Evolutionary conservation across 164 flowering plant species (phyloP), one percentile per base, ranked within the genome.

Genomic region (Kalanchoe fedtschenkoi): DNA sequence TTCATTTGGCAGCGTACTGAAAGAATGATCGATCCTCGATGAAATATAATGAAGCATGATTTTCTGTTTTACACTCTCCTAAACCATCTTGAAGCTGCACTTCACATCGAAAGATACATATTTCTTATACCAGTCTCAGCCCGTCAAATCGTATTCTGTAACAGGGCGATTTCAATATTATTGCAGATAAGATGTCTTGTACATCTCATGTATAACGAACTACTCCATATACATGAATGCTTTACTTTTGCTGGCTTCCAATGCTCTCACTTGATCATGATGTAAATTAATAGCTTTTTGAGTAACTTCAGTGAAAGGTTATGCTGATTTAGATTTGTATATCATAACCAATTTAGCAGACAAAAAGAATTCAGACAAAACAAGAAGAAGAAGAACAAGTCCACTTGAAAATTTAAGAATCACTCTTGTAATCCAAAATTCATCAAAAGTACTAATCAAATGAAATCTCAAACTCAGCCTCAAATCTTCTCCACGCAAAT

Each of bases 401-500:
- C n/a, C n/a, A n/a, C n/a, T n/a, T n/a, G n/a, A n/a, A n/a, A 19
- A 44, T n/a, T 44, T 19, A 44, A 44, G 24, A 19, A 44, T 44
- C 51, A 44, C 51, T 44, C 24, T 44, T 44, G 51, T 44, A 44
- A 44, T 44, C 47, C 47, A 41, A 41, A 42, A 42, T 14, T 19
- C 4, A 17, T 19, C 4, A 2, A 19, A 44, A 44, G 22, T 24
- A 44, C 5, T n/a, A 44, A 44, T 44, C 24, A 19, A 44, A 44
- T 44, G 51, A 44, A 44, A 0, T n/a, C 24, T 10, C n/a, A 44
- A 44, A 17, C 4, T 10, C 51, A n/a, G 6, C n/a, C n/a, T 19
- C 21, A 5, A n/a, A n/a, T 3, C 47, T 22, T 43, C 19, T 4
- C 19, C 6, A 44, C n/a, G 6, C 5, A 51, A 51, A 28, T 24